A percentile compares a stretch with the other conserved stretches of the same genome.
Evolutionary conservation across 345 rosid genomes (phyloP).

Genomic region (Mercurialis annua): DNA sequence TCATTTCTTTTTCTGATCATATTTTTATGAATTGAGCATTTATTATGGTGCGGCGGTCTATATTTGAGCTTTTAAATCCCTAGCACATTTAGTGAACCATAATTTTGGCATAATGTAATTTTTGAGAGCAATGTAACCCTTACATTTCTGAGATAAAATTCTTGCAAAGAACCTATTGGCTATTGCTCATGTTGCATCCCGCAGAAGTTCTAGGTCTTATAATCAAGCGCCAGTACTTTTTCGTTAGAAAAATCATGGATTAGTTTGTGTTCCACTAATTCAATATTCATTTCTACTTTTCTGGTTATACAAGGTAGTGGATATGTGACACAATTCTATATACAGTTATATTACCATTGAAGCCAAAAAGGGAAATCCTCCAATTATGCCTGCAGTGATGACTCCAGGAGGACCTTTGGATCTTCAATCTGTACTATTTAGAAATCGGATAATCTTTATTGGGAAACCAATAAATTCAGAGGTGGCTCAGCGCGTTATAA

Average conservation of each 20-base stretch:
- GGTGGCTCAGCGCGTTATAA: slow-evolving; percentile 89
- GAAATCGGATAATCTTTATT: slow-evolving; percentile 83
- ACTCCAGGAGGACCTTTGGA: slow-evolving; percentile 91
- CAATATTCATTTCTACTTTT: slow-evolving; percentile 1
- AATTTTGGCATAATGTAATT: too few species aligned
- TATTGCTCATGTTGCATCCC: not conserved
- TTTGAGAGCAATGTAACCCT: not conserved
- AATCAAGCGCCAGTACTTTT: not conserved
- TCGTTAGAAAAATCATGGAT: not conserved
- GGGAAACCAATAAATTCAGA: slow-evolving; percentile 77
- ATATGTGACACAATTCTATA: slow-evolving; percentile 3
- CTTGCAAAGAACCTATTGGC: not conserved
- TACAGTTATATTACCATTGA: slow-evolving; percentile 47
- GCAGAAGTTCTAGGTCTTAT: not conserved
- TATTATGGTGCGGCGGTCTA: too few species aligned
- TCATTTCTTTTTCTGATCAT: not conserved
- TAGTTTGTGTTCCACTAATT: slow-evolving; percentile 4
- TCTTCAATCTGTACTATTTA: slow-evolving; percentile 73
- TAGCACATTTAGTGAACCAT: too few species aligned
- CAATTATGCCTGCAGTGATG: slow-evolving; percentile 81
- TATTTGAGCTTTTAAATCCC: too few species aligned
- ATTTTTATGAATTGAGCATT: too few species aligned
- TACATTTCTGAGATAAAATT: not conserved
- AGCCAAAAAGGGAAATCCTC: slow-evolving; percentile 71
- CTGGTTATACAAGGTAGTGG: not conserved